Evolutionary conservation across 495 filamentous ascomycete species (phyloP).

Genomic region (Penicillium diatomitis): DNA sequence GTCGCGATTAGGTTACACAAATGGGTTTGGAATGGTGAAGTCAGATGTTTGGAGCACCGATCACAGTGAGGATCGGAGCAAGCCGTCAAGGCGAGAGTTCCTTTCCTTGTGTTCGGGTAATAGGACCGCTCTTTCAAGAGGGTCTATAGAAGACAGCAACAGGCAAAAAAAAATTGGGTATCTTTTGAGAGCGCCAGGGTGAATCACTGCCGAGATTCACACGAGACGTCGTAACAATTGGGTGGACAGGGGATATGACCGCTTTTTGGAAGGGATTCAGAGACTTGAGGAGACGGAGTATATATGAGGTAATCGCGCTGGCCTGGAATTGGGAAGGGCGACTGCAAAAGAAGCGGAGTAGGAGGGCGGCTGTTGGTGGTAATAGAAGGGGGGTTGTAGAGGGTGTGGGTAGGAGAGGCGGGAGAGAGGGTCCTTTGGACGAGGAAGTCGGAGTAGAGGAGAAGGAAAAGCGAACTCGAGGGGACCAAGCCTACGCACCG

Average conservation of each 20-base stretch:
- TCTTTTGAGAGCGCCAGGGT: conserved; percentile 20
- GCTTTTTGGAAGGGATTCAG: too few relatives aligned
- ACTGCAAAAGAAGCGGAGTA: neutral
- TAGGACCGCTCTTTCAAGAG: conserved; percentile 23
- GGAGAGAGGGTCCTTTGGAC: neutral
- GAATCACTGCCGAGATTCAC: conserved; percentile 30
- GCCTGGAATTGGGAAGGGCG: neutral
- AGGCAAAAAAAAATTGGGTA: conserved; percentile 32
- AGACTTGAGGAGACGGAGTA: neutral
- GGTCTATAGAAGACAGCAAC: conserved; percentile 20
- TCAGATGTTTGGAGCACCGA: conserved; percentile 14
- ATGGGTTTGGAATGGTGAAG: conserved; percentile 6
- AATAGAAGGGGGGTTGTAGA: too few relatives aligned
- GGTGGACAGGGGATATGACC: too few relatives aligned
- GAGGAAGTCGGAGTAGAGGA: conserved; percentile 13
- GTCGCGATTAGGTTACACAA: conserved; percentile 23
- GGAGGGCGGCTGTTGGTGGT: conserved; percentile 5
- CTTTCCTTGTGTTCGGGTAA: neutral
- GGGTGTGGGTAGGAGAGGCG: too few relatives aligned
- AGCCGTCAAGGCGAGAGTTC: conserved; percentile 36
- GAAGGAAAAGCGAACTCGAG: conserved; percentile 16
- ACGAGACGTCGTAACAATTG: conserved; percentile 25
- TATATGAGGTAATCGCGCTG: neutral
- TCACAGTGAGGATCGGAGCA: conserved; percentile 19
- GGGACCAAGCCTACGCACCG: conserved; percentile 47